Evolutionary conservation across 2,329 filamentous ascomycete species (phyloP), one percentile per base, ranked within the genome.

Genomic region (Trichophaea hybrida): DNA sequence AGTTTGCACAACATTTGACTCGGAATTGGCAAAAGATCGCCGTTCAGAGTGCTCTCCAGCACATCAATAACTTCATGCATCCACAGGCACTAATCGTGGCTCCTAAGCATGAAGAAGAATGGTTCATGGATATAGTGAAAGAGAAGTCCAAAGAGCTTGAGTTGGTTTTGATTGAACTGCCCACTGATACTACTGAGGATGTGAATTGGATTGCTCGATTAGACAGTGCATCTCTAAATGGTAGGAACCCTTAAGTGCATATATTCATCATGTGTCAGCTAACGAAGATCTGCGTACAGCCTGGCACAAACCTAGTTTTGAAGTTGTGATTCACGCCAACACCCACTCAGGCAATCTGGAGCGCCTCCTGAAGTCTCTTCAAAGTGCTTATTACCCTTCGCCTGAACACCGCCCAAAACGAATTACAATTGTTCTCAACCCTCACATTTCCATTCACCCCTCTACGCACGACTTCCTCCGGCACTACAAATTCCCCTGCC

Each of bases 401-500:
- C 75, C 85, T 46, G 56, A 58, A 31, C 58, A 59, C 52, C 75
- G 78, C 1, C 74, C 79, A 1, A 90, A 90, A 2, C 82, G 85
- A 63, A 75, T 98, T 51, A 94, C 86, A 1, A 82, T 97, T 54
- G 90, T 97, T 69, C 76, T 98, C 6, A 88, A 90, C 0, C 74
- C 80, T 33, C 74, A 80, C 34, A 74, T 57, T 37, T 57, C 63
- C 7, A 46, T 90, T 15, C 88, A 95, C 66, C 71, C 75, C 2
- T 76, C 81, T 1, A 80, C 86, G 4, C 76, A 80, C 55, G 73
- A 74, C 12, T 88, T 83, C 64, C 70, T 94, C 8, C 73, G 80
- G 51, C 71, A 69, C 0, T 87, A 88, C 64, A 73, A 75, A 35
- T 93, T 87, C 84, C 86, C 87, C 52, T 77, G 82, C 10, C 61